Conservation (phyloP, 139 green algal species). For the Limnomonas spitsbergensis region DNA sequence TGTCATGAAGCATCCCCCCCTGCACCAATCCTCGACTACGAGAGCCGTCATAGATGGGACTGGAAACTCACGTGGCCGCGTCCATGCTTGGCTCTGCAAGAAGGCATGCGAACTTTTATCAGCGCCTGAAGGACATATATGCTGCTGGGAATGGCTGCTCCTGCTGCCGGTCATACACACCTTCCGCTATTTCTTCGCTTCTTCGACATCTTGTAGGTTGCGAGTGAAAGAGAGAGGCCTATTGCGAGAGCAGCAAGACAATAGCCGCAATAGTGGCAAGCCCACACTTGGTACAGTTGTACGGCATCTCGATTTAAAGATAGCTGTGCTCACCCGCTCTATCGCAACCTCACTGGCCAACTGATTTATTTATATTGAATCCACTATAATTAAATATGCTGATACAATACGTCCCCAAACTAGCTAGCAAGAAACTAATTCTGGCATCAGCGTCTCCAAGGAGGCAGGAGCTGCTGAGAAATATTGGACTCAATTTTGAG, state of each 20-base stretch:
- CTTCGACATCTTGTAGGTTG: slow-evolving; percentile 75
- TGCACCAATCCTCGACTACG: too few relatives aligned
- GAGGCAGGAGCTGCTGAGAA: slow-evolving; percentile 5
- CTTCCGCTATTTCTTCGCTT: slow-evolving; percentile 79
- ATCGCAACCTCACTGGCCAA: too few relatives aligned
- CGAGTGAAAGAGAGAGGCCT: slow-evolving; percentile 19
- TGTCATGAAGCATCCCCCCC: not conserved
- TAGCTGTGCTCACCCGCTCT: too few relatives aligned
- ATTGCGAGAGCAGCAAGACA: too few relatives aligned
- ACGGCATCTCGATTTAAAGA: too few relatives aligned
- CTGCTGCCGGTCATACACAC: slow-evolving; percentile 2
- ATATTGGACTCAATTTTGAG: slow-evolving; percentile 15
- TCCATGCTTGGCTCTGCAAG: slow-evolving; percentile 79
- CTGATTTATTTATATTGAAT: too few relatives aligned
- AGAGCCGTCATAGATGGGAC: too few relatives aligned
- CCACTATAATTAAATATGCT: not conserved
- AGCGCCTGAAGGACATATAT: not conserved
- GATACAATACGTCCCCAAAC: not conserved
- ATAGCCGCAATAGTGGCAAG: too few relatives aligned
- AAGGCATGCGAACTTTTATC: not conserved
- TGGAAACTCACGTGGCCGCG: slow-evolving; percentile 76
- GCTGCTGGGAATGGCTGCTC: not conserved
- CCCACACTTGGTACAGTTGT: too few relatives aligned
- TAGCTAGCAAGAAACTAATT: slow-evolving; percentile 6
- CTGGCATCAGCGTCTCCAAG: not conserved